Base-by-base conservation (phyloP, 2,329 filamentous ascomycete species). In the Clarireedia homoeocarpa region DNA sequence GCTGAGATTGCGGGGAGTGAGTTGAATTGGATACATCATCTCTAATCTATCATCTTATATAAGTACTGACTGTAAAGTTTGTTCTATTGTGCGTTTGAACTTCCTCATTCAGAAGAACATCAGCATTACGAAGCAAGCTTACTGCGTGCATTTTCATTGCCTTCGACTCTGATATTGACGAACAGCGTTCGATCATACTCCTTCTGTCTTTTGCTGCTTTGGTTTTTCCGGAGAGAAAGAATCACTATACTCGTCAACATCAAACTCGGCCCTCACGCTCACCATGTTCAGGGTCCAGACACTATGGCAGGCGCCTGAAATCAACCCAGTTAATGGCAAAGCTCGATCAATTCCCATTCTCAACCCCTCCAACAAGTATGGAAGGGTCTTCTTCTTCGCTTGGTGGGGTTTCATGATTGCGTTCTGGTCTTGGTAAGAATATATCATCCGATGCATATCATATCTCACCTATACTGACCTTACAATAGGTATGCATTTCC, bases 381-480 rank as follows among this genome's bases (percentile, higher is more conserved):
- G 90, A 39, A 81, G 90, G 6, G 90, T 94, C 0, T 95, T 95
- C 72, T 90, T 91, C 76, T 95, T 95, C 74, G 88, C 87, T 1
- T 94, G 88, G 84, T 79, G 91, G 48, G 88, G 88, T 2, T 94
- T 94, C 71, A 84, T 94, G 79, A 81, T 92, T 53, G 86, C 88
- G 6, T 96, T 95, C 72, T 89, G 89, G 79, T 91, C 89, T 10
- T 96, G 88, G 88, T 95, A 92, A 57, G 57, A 24, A 58, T 40
- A 20, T 30, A 6, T 55, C 26, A 20, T 38, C n/a, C 74, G 3
- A n/a, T 5, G 14, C 24, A 14, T 85, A 89, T 4, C 95, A 92
- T 71, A 87, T 89, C 45, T 48, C 23, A 51, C 17, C 24, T 52
- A 60, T 49, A 61, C 40, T 40, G 17, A 40, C 39, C 17, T 17